Evolutionary conservation across 768 basidiomycete species (phyloP).

Genomic region (Naganishia antarctica): DNA sequence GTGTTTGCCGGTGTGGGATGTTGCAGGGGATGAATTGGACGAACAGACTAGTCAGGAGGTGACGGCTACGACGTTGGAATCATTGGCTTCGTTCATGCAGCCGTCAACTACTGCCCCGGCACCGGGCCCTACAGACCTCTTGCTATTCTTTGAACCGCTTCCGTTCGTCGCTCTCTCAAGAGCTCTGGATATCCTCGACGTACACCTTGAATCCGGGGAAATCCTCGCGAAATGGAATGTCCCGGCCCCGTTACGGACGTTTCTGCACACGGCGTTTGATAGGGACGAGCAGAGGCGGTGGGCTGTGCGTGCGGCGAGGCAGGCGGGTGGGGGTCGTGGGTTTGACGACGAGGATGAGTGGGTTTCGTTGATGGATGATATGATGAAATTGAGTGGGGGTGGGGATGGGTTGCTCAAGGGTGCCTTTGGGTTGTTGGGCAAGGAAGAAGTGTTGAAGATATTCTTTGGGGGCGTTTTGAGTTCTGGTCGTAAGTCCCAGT

Average conservation of each 20-base stretch:
- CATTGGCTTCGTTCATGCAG: constrained; percentile 71
- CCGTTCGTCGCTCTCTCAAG: constrained; percentile 69
- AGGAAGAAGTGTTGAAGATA: constrained; percentile 68
- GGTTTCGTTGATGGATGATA: constrained; percentile 82
- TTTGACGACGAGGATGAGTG: constrained; percentile 60
- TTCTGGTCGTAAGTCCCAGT: constrained; percentile 70
- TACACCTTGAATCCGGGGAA: constrained; percentile 90
- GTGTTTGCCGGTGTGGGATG: constrained; percentile 86
- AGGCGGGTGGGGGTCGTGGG: constrained; percentile 9
- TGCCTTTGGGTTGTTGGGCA: constrained; percentile 71
- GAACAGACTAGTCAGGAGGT: constrained; percentile 63
- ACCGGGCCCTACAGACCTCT: constrained; percentile 63
- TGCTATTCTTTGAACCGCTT: constrained; percentile 76
- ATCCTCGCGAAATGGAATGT: constrained; percentile 83
- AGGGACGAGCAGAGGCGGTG: constrained; percentile 60
- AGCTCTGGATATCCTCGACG: constrained; percentile 82
- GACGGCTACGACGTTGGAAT: constrained; percentile 73
- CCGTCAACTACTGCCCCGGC: constrained; percentile 62
- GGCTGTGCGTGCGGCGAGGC: constrained; percentile 20
- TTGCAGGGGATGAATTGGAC: constrained; percentile 45
- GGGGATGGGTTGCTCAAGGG: constrained; percentile 63
- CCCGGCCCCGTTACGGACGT: constrained; percentile 79
- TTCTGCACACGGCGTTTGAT: constrained; percentile 70
- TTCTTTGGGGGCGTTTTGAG: constrained; percentile 76
- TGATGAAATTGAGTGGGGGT: constrained; percentile 67